Evolutionary conservation across 148 eudicot species (phyloP).

Genomic region (Rhododendron ferrugineum): DNA sequence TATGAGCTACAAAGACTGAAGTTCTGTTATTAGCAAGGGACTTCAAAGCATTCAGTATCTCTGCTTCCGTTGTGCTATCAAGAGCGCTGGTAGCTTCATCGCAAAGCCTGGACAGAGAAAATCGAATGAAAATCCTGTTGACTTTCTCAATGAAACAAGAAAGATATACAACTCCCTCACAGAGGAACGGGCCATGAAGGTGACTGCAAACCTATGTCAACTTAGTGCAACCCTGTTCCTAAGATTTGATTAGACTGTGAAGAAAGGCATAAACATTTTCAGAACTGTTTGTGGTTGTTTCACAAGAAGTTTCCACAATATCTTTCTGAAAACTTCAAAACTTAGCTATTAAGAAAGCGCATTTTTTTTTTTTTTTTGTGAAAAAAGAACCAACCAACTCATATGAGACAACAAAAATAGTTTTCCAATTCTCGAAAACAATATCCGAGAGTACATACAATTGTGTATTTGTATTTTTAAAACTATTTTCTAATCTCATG

Average conservation of each 20-base stretch:
- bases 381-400: not conserved
- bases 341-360: not conserved
- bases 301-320: not conserved
- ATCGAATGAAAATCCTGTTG: not conserved
- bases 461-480: not conserved
- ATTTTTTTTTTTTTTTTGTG: not conserved
- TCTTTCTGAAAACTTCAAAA: not conserved
- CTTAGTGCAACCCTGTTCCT: not conserved
- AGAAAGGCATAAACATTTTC: not conserved
- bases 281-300: not conserved
- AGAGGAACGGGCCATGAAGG: not conserved
- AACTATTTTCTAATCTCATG: not conserved
- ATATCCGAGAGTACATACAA: not conserved
- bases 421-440: not conserved
- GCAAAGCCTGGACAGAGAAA: constrained; percentile 52
- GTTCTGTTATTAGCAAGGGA: constrained; percentile 81
- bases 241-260: not conserved
- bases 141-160: not conserved
- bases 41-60: constrained; percentile 75
- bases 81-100: constrained; percentile 99
- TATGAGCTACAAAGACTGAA: constrained; percentile 82
- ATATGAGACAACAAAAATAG: not conserved
- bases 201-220: not conserved
- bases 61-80: constrained; percentile 96
- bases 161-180: not conserved